A percentile compares a stretch with the other conserved stretches of the same genome.
Evolutionary conservation across 768 basidiomycete species (phyloP).

Genomic region (Naganishia vishniacii): DNA sequence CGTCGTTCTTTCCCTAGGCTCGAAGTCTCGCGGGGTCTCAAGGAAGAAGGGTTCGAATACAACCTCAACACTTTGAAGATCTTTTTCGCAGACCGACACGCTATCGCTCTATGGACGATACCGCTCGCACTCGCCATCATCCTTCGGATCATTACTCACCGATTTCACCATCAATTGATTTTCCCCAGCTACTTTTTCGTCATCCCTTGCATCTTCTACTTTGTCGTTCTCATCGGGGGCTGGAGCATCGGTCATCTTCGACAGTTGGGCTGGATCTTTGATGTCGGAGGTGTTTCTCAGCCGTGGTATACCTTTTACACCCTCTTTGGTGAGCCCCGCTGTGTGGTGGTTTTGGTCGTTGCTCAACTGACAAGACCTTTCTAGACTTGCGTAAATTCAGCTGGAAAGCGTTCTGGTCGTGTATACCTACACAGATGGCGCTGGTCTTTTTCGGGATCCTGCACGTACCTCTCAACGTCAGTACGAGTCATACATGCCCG

Average conservation of each 20-base stretch:
- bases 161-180: constrained; percentile 78
- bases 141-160: constrained; percentile 71
- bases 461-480: constrained; percentile 47
- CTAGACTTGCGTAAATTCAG: constrained; percentile 63
- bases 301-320: constrained; percentile 83
- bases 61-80: constrained; percentile 61
- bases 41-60: constrained; percentile 66
- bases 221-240: constrained; percentile 62
- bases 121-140: constrained; percentile 71
- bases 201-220: constrained; percentile 79
- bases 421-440: constrained; percentile 89
- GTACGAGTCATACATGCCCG: neutral
- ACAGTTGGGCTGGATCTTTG: constrained; percentile 75
- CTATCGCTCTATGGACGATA: constrained; percentile 69
- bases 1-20: constrained; percentile 50
- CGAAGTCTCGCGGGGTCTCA: constrained; percentile 74
- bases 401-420: constrained; percentile 67
- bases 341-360: neutral
- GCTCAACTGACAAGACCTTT: too few species aligned
- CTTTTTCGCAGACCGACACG: constrained; percentile 62
- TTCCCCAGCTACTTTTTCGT: constrained; percentile 61
- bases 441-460: constrained; percentile 54
- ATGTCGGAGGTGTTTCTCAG: constrained; percentile 55
- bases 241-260: constrained; percentile 62
- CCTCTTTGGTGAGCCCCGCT: constrained; percentile 60